Evolutionary conservation across 2,329 filamentous ascomycete genomes (phyloP), one percentile per base, ranked within the genome.

Genomic region (Microthyrium microscopicum): DNA sequence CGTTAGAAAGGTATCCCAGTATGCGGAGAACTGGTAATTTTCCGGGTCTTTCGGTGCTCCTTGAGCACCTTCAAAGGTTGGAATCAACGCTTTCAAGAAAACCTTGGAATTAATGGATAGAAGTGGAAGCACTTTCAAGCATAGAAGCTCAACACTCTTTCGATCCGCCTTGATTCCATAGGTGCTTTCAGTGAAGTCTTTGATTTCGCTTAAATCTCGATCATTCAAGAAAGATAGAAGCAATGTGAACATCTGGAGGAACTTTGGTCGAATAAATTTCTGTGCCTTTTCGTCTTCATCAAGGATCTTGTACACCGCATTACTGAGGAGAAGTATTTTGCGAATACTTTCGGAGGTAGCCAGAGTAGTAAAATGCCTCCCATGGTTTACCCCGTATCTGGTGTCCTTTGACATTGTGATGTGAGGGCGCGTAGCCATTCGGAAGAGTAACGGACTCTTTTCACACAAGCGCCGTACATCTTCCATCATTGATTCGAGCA

Each of bases 61-160:
- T 8, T 20, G 26, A 13, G 27, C 43, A 13, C 41, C 38, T 26
- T 48, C 41, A 28, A 39, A 41, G 7, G 42, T 44, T 7, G 40
- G 39, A 15, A 48, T 31, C 28, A 46, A 33, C 3, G 40, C 39
- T 4, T 34, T 41, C 12, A 49, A 34, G 32, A 50, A 49, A 11
- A 48, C 42, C n/a, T 43, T 36, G 7, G 45, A 37, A 33, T 50
- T 50, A 29, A 49, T 49, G 5, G 48, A 48, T 27, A 40, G 37
- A 9, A 49, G 36, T 11, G 47, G 47, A 12, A 51, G 40, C 15
- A 50, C 46, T 31, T 48, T 51, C 5, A 49, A 34, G 29, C 47
- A 38, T 3, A 46, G 29, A 9, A 48, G 26, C 26, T 50, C 48
- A 8, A 50, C 25, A 29, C 39, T 33, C 5, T 26, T 31, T 16